phyloP scores from a whole-genome alignment of 75 land plant genomes.

The Sequoia sempervirens region DNA sequence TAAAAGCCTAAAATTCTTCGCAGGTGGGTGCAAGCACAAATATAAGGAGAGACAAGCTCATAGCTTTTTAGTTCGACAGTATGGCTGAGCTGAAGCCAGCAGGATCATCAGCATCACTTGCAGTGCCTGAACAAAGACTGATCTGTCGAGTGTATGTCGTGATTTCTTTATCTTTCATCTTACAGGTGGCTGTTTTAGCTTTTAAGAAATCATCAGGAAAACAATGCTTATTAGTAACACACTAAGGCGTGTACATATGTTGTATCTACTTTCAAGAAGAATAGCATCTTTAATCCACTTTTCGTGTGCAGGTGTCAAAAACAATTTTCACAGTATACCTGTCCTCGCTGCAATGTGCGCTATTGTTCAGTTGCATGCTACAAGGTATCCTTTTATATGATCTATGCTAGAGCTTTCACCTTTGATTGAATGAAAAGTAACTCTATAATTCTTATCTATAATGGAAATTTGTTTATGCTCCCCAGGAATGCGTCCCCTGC shows the following conservation, averaged over 20 bases:
- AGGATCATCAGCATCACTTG: neutral
- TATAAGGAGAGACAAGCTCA: neutral
- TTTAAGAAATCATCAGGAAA: neutral
- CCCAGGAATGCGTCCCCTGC: no score
- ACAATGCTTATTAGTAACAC: neutral
- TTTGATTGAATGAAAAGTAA: neutral
- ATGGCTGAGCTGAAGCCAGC: conserved; percentile 2
- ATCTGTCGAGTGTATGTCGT: conserved; percentile 29
- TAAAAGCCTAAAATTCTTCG: neutral
- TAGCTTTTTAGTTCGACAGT: neutral
- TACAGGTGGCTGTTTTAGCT: neutral
- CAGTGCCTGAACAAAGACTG: conserved; percentile 14
- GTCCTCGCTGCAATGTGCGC: conserved; percentile 87
- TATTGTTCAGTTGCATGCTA: conserved; percentile 89
- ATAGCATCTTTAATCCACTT: neutral
- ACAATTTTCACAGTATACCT: conserved; percentile 85
- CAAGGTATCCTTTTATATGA: conserved; percentile 45
- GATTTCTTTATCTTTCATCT: neutral
- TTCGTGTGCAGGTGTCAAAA: conserved; percentile 57
- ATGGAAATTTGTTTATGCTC: neutral
- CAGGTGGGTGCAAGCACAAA: neutral
- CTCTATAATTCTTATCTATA: neutral
- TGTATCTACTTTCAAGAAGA: neutral
- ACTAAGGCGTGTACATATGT: neutral
- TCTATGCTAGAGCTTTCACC: neutral